Base-by-base conservation (phyloP, 805 yeast species). In the Pichia paraexigua region DNA sequence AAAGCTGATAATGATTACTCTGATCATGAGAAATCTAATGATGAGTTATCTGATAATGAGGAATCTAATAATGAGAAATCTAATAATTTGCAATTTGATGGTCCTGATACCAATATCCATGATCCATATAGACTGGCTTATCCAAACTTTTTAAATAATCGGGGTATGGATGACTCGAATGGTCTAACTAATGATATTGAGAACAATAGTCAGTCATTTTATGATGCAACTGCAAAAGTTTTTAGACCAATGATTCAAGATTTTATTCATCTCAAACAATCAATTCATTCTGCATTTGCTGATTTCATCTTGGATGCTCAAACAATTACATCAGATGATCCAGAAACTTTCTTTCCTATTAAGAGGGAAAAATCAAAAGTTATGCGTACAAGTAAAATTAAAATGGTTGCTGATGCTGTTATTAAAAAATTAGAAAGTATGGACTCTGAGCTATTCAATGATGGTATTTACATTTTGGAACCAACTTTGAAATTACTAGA, bases 221-320 rank as follows among this genome's bases (percentile, higher is more conserved):
- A 65, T 50, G 69, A 68, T 46, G 63, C 71, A 8, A 67, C 70
- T 1, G 56, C 67, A 3, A 63, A 61, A 30, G 55, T 60, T 13
- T 56, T 65, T 12, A 60, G 76, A 53, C 82, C 83, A 0, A 68
- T 75, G 25, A 71, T 79, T 5, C 71, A 83, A n/a, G 95, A 87
- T 47, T 89, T 86, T 62, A 78, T 83, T 60, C 85, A 83, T 55
- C 69, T 77, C 45, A 90, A 89, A 59, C 96, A 89, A 63, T 74
- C 77, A 10, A 63, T 87, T 25, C 91, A 88, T 63, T 80, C 84
- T 56, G 63, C 75, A 5, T 70, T 83, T 32, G 70, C 81, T 3
- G 75, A 75, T 28, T 71, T 85, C 7, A 72, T 87, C 12, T 76
- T 87, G 75, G 79, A 82, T 45, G 75, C 86, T 0, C 95, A 87